Evolutionary conservation across 75 land plant genomes (phyloP).

Genomic region (Sequoia sempervirens): DNA sequence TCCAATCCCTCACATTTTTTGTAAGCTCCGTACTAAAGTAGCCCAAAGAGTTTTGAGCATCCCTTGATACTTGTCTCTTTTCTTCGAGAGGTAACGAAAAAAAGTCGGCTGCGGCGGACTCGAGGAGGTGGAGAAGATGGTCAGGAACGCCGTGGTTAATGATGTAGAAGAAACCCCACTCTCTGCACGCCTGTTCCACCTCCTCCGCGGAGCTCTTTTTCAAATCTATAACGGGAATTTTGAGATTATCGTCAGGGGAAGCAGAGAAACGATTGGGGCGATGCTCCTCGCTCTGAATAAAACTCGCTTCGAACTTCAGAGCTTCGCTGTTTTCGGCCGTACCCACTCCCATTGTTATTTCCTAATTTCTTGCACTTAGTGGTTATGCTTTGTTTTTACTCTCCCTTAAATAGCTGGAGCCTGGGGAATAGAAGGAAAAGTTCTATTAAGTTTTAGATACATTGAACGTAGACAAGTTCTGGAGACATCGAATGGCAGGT

Average conservation of each 20-base stretch:
- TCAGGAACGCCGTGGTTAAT: slow-evolving; percentile 54
- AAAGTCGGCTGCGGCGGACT: slow-evolving; percentile 46
- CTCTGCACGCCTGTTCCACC: slow-evolving; percentile 34
- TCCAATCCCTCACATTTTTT: slow-evolving; percentile 91
- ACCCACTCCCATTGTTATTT: background rate
- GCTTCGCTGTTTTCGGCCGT: background rate
- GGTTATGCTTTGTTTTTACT: background rate
- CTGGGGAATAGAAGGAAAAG: no score
- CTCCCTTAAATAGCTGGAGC: no score
- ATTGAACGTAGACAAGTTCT: no score
- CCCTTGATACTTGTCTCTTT: background rate
- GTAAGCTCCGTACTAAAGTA: slow-evolving; percentile 77
- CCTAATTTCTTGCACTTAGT: background rate
- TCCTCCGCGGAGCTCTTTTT: background rate
- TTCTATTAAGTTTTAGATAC: no score
- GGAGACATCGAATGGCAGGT: no score
- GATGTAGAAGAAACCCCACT: slow-evolving; percentile 89
- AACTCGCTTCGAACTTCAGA: background rate
- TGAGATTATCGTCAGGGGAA: background rate
- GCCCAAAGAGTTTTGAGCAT: slow-evolving; percentile 36
- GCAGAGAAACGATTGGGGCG: background rate
- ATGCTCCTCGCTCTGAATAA: background rate
- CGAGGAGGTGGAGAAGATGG: slow-evolving; percentile 19
- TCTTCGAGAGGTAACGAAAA: slow-evolving; percentile 13
- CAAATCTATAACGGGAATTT: background rate